Evolutionary conservation across 2,329 filamentous ascomycete genomes (phyloP).

Genomic region (Trichophyton equinum): DNA sequence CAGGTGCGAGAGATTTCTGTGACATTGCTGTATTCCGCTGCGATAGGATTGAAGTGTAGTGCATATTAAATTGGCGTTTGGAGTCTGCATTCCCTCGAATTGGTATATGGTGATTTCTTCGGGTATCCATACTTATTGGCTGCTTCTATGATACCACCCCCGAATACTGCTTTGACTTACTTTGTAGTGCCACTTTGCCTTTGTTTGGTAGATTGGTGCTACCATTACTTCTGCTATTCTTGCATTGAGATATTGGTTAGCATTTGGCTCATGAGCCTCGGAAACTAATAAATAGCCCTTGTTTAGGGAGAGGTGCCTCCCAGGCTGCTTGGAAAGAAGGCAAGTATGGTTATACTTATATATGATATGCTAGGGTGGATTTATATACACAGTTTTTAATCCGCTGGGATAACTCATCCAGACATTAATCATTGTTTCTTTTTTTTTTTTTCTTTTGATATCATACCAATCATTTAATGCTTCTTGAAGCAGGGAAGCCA

Average conservation of each 20-base stretch:
- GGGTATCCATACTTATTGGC: neutral
- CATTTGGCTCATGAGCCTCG: too few species aligned
- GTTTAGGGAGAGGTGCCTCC: too few species aligned
- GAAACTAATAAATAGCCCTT: too few species aligned
- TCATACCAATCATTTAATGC: neutral
- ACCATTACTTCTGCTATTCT: neutral
- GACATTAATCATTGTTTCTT: neutral
- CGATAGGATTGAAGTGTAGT: neutral
- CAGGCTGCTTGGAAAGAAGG: too few species aligned
- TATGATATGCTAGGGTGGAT: neutral
- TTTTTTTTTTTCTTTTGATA: too few species aligned
- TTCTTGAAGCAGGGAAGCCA: slow-evolving; percentile 37
- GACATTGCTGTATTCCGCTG: neutral
- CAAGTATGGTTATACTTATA: neutral
- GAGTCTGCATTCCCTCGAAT: neutral
- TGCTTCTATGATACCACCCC: neutral
- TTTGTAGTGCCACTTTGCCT: too few species aligned
- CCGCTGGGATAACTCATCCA: neutral
- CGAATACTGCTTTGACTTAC: too few species aligned
- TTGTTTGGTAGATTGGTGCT: neutral
- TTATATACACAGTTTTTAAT: neutral
- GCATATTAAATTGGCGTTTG: neutral
- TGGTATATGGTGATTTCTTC: neutral
- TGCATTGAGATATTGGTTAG: neutral
- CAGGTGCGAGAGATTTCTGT: neutral